These are phyloP conservation scores for Penicillium occitanis DNA, from an alignment of 2,329 filamentous ascomycete species.

Conservation along the genomic window DNA sequence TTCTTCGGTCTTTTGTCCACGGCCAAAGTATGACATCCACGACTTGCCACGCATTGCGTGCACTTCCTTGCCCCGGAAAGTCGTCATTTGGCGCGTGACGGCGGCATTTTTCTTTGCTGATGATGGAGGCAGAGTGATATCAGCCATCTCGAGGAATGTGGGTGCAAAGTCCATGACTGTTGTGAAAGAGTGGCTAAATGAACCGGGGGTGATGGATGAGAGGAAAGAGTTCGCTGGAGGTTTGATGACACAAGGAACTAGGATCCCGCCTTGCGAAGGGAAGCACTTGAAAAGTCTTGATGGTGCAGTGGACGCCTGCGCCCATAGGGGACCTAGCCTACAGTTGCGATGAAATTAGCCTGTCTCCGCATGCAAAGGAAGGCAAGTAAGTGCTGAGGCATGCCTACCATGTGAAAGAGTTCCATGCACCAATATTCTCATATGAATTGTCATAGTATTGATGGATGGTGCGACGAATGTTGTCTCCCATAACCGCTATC, in stretches of 20 bases:
- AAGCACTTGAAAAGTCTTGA: constrained; percentile 31
- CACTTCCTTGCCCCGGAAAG: constrained; percentile 22
- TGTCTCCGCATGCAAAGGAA: too few species aligned
- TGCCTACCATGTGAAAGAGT: constrained; percentile 39
- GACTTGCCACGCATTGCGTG: constrained; percentile 24
- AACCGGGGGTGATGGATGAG: constrained; percentile 13
- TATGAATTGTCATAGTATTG: constrained; percentile 41
- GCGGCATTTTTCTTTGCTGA: background rate
- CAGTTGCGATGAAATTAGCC: background rate
- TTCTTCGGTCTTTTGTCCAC: constrained; percentile 15
- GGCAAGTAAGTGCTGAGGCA: too few species aligned
- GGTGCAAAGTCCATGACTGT: constrained; percentile 26
- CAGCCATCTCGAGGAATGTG: constrained; percentile 25
- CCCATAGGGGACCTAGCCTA: constrained; percentile 35
- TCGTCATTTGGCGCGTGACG: constrained; percentile 19
- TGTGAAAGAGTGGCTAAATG: constrained; percentile 27
- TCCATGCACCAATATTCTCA: constrained; percentile 36
- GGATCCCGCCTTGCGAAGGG: constrained; percentile 30
- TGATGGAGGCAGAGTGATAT: constrained; percentile 15
- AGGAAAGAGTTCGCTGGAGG: constrained; percentile 19
- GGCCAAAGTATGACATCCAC: constrained; percentile 22
- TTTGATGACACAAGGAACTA: constrained; percentile 30
- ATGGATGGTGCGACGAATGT: constrained; percentile 33
- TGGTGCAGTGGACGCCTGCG: constrained; percentile 30
- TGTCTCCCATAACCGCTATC: constrained; percentile 33